Conservation (phyloP, 306 rosid genomes). For the Gastrolobium bilobum region DNA sequence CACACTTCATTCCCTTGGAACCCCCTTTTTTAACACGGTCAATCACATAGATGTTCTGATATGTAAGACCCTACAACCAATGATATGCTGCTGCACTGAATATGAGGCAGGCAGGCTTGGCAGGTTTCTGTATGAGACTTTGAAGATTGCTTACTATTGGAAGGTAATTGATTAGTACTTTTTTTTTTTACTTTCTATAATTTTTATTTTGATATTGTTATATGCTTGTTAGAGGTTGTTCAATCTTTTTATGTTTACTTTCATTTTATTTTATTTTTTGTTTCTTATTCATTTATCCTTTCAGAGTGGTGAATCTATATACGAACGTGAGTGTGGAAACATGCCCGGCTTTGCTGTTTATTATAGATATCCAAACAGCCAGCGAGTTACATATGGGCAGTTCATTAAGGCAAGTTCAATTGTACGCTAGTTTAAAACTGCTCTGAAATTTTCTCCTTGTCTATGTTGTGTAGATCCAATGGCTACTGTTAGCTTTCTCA, state of each 20-base stretch:
- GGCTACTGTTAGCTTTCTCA: slow-evolving; percentile 5
- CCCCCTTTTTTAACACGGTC: slow-evolving; percentile 98
- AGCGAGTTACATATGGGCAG: slow-evolving; percentile 92
- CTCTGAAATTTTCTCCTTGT: slow-evolving; percentile 27
- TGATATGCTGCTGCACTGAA: slow-evolving; percentile 99
- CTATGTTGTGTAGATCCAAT: slow-evolving; percentile 24
- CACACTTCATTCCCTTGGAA: slow-evolving; percentile 97
- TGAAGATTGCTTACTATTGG: slow-evolving; percentile 97
- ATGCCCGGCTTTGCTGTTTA: slow-evolving; percentile 99
- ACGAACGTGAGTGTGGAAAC: slow-evolving; percentile 98
- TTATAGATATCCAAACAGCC: slow-evolving; percentile 94
- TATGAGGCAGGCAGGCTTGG: slow-evolving; percentile 97
- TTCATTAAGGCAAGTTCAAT: slow-evolving; percentile 82
- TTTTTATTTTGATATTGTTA: slow-evolving; percentile 26
- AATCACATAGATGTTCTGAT: slow-evolving; percentile 97
- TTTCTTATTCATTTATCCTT: slow-evolving; percentile 32
- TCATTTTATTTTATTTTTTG: background rate
- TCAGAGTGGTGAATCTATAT: slow-evolving; percentile 96
- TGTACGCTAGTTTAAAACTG: slow-evolving; percentile 43
- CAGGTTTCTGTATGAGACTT: slow-evolving; percentile 89
- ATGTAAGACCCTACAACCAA: slow-evolving; percentile 96
- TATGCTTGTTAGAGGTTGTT: slow-evolving; percentile 27
- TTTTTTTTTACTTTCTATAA: slow-evolving; percentile 20
- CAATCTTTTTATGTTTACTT: background rate
- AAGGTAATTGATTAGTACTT: slow-evolving; percentile 67